phyloP scores from a whole-genome alignment of 257 asterid genomes.

The Haberlea rhodopensis region DNA sequence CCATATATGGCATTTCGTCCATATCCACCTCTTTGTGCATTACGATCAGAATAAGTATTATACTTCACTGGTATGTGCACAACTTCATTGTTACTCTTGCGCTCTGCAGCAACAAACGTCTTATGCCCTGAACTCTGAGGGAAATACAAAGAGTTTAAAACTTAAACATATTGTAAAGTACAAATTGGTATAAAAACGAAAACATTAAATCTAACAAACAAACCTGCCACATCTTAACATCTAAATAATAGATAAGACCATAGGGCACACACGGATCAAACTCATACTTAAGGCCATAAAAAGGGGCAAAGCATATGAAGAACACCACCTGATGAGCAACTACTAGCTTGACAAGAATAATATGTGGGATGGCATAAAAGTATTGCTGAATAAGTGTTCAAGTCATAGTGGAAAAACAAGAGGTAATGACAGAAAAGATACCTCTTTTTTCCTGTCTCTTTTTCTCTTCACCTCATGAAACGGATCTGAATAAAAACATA shows the following conservation, averaged over 20 bases:
- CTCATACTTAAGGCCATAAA: background rate
- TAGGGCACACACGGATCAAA: background rate
- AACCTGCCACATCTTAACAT: background rate
- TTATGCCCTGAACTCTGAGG: constrained; percentile 54
- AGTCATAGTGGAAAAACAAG: background rate
- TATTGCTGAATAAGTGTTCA: constrained; percentile 2
- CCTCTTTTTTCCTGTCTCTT: constrained; percentile 86
- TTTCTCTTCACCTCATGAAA: constrained; percentile 94
- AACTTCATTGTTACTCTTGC: constrained; percentile 38
- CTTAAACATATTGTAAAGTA: background rate
- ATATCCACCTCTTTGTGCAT: constrained; percentile 53
- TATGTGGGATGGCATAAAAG: background rate
- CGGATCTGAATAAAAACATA: constrained; percentile 59
- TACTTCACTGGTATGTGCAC: constrained; percentile 38
- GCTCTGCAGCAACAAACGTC: constrained; percentile 49
- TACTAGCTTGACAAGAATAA: constrained; percentile 1
- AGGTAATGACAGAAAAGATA: constrained; percentile 22
- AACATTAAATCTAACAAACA: constrained; percentile 5
- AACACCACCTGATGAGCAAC: constrained; percentile 10
- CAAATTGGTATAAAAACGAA: background rate
- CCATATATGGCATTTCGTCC: constrained; percentile 58
- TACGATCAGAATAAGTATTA: constrained; percentile 46
- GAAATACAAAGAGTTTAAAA: constrained; percentile 23
- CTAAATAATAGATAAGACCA: background rate
- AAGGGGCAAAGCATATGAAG: constrained; percentile 2